phyloP scores from a whole-genome alignment of 306 rosid genomes.

The Prunus mume region DNA sequence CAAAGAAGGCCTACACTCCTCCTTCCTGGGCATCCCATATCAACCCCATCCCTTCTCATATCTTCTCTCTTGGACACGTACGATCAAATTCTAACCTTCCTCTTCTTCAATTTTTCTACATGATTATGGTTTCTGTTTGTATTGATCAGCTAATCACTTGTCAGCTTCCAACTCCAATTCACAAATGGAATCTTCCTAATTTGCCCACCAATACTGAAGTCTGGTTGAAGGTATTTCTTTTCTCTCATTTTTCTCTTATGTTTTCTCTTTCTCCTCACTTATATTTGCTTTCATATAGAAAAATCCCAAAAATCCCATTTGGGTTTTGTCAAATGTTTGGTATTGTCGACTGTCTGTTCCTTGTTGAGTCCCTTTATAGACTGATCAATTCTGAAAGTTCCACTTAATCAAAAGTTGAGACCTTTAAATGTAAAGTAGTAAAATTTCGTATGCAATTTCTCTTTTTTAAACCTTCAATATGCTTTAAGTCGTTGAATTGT shows the following conservation, averaged over 20 bases:
- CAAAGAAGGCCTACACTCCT: conserved; percentile 52
- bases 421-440: neutral
- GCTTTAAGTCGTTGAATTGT: neutral
- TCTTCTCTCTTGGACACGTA: conserved; percentile 77
- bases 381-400: neutral
- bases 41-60: conserved; percentile 63
- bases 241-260: no score
- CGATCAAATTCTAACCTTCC: neutral
- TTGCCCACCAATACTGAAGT: conserved; percentile 70
- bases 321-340: neutral
- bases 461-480: neutral
- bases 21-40: conserved; percentile 91
- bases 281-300: neutral
- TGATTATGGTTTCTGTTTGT: neutral
- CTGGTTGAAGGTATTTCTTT: conserved; percentile 67
- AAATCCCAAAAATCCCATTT: neutral
- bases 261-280: neutral
- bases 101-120: neutral
- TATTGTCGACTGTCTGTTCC: neutral
- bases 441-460: neutral
- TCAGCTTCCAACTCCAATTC: conserved; percentile 94
- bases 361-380: neutral
- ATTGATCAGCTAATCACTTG: neutral
- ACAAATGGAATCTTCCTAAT: conserved; percentile 91
- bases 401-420: neutral